Base-by-base conservation (phyloP, 139 green algal genomes). In the Chlamydomonas sphaeroides region DNA sequence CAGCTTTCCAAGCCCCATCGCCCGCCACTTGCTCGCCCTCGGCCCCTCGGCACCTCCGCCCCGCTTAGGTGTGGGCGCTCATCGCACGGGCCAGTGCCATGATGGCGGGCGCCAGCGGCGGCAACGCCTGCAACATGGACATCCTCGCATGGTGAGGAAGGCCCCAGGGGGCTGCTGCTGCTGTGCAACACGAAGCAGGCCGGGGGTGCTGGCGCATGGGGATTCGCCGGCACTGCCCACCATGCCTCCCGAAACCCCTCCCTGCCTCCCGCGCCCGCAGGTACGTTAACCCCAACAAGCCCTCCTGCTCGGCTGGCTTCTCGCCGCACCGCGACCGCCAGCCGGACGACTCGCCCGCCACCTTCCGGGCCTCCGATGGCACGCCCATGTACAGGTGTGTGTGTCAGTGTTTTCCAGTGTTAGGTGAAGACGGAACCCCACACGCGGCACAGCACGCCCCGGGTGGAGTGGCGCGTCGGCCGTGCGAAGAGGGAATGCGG, bases 251-350 rank as follows among this genome's bases (percentile, higher is more conserved):
- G 14, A 25, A 61, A 61, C 51, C 15, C 51, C 51, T 28, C 21
- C 15, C 65, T 14, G 1, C 21, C 17, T 4, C 26, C 67, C 41
- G 63, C 51, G 23, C 0, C 56, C 18, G 15, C 70, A 90, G 87
- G 87, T 84, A 87, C 41, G 79, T 94, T 21, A 85, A 92, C 65
- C 87, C 85, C 48, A 84, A 75, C 48, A 25, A 38, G 1, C 88
- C 80, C 8, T n/a, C n/a, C n/a, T n/a, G n/a, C n/a, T 59, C 69
- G 17, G 87, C 84, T 1, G 91, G 89, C 45, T 94, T 94, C 83
- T 90, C 88, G 8, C 91, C 91, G 36, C 91, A 94, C 71, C 80
- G 91, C 26, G 91, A 94, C 84, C 82, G 91, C 17, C 91, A 94
- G 86, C 91, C 91, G 0, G 88, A 92, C 39, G 78, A 92, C 82